A percentile compares a stretch with the other conserved stretches of the same genome.
Conservation (phyloP, 805 yeast genomes). For the Lachancea mirantina region DNA sequence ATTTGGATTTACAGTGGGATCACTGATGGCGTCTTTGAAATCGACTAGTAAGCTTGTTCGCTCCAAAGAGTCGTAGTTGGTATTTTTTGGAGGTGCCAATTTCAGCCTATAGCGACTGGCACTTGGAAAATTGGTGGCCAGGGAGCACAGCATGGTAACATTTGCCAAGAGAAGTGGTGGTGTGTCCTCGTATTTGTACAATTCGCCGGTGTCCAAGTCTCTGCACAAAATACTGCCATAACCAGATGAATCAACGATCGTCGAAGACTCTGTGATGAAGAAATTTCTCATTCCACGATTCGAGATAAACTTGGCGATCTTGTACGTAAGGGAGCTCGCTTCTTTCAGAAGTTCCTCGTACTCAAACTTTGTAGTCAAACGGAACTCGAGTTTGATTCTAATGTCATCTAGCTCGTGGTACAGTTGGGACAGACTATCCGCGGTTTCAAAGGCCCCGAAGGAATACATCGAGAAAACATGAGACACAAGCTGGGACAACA, state of each 20-base stretch:
- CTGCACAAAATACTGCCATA: conserved; percentile 63
- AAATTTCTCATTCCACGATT: conserved; percentile 35
- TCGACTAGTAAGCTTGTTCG: conserved; percentile 64
- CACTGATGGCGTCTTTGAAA: conserved; percentile 59
- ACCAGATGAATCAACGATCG: conserved; percentile 47
- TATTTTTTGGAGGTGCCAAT: conserved; percentile 40
- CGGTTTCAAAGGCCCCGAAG: conserved; percentile 59
- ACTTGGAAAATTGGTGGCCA: conserved; percentile 65
- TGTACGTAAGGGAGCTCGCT: conserved; percentile 46
- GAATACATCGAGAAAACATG: conserved; percentile 67
- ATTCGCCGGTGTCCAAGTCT: conserved; percentile 50
- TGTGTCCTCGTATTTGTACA: conserved; percentile 37
- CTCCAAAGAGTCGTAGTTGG: conserved; percentile 42
- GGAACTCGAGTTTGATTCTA: conserved; percentile 44
- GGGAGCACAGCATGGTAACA: conserved; percentile 62
- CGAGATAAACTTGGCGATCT: conserved; percentile 53
- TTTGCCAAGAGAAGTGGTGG: conserved; percentile 55
- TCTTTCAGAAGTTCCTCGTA: conserved; percentile 40
- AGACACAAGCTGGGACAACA: conserved; percentile 49
- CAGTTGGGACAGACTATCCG: conserved; percentile 45
- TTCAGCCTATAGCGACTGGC: conserved; percentile 30
- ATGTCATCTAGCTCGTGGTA: conserved; percentile 54
- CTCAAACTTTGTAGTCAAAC: conserved; percentile 51
- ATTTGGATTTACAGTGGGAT: conserved; percentile 52
- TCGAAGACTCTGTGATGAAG: conserved; percentile 15